A percentile compares a stretch with the other conserved stretches of the same genome.
Conservation (phyloP, 495 filamentous ascomycete species). For the Saxophila tyrrhenica region DNA sequence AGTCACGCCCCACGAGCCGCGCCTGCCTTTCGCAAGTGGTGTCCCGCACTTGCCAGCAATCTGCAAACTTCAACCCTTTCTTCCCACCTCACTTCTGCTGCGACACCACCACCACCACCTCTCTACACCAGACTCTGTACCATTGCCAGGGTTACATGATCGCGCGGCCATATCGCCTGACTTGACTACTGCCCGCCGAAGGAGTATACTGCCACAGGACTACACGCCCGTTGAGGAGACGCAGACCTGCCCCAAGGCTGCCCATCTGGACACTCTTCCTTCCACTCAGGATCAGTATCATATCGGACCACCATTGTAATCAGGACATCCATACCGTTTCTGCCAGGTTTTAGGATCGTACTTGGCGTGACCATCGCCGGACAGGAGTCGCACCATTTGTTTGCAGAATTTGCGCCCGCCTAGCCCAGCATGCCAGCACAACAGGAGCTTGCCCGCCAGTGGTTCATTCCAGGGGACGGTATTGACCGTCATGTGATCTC, state of each 20-base stretch:
- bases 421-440: neutral
- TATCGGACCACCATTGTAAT: too few species aligned
- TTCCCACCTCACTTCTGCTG: neutral
- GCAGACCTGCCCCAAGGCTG: neutral
- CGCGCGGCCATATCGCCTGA: neutral
- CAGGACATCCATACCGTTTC: too few species aligned
- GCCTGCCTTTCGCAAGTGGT: neutral
- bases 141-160: neutral
- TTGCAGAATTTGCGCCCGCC: neutral
- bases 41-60: neutral
- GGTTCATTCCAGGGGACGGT: constrained; percentile 74
- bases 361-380: neutral
- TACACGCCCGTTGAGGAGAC: neutral
- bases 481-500: constrained; percentile 91
- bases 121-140: neutral
- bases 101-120: neutral
- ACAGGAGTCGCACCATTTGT: too few species aligned
- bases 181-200: too few species aligned
- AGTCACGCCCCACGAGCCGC: neutral
- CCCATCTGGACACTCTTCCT: neutral
- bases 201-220: neutral
- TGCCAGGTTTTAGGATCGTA: too few species aligned
- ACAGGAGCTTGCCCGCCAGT: constrained; percentile 23
- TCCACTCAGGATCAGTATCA: too few species aligned
- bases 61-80: neutral